These are phyloP conservation scores for Aaosphaeria pasadenensis DNA, from an alignment of 2,329 filamentous ascomycete species.

Conservation along the genomic window DNA sequence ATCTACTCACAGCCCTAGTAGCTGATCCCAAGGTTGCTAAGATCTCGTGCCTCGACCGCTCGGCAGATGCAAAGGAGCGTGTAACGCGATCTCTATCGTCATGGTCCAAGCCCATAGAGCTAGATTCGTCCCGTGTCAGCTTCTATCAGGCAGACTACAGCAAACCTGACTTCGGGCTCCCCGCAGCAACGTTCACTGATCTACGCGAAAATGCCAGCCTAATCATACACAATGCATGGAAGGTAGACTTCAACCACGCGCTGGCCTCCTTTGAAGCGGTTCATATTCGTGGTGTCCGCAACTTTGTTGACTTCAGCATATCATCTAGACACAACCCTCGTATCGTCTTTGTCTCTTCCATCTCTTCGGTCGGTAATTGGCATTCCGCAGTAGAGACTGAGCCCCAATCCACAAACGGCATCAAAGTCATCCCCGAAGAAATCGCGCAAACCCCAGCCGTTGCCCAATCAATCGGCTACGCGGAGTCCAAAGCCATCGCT, in stretches of 20 bases:
- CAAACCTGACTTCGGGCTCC: conserved; percentile 39
- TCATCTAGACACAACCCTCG: too few species aligned
- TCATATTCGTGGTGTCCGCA: conserved; percentile 43
- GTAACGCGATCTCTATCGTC: conserved; percentile 32
- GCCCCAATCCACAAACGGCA: conserved; percentile 31
- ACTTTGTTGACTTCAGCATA: conserved; percentile 42
- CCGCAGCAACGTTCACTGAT: conserved; percentile 10
- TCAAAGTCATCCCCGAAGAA: conserved; percentile 8
- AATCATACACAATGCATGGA: conserved; percentile 54
- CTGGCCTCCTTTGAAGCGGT: conserved; percentile 50
- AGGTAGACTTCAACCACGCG: conserved; percentile 56
- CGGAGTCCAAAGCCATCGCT: conserved; percentile 48
- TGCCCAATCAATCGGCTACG: conserved; percentile 49
- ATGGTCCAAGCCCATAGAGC: conserved; percentile 28
- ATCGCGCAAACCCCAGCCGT: conserved; percentile 31
- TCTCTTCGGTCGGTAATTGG: conserved; percentile 35
- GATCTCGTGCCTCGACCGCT: conserved; percentile 55
- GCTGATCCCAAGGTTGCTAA: conserved; percentile 25
- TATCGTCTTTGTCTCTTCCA: conserved; percentile 42
- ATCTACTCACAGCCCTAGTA: conserved; percentile 47
- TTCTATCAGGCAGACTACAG: conserved; percentile 29
- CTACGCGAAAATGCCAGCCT: conserved; percentile 28
- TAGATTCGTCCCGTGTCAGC: conserved; percentile 20
- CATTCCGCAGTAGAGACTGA: too few species aligned
- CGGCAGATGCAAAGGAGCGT: conserved; percentile 35